Base-by-base conservation (phyloP, 257 asterid genomes). In the Eustoma russellianum region DNA sequence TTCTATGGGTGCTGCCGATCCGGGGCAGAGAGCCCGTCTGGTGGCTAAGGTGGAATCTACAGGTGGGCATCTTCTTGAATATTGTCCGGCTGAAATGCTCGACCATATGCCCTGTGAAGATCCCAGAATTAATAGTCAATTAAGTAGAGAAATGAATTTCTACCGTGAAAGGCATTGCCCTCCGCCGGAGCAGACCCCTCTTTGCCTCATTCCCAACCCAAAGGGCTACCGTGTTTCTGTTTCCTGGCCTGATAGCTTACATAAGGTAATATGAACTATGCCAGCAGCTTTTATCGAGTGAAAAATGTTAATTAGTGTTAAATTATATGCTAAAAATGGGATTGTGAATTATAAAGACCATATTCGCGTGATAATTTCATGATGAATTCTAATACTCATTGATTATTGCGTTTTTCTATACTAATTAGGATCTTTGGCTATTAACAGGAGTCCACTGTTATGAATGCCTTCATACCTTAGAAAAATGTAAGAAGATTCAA, bases 151-250 rank as follows among this genome's bases (percentile, higher is more conserved):
- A 46, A 92, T 92, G 99, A 92, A 92, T 64, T 92, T 17, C 52
- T 92, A 92, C n/a, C 74, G 99, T 76, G 98, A 92, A 66, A 83
- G 98, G 74, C 99, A 92, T 85, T 92, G 99, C 61, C 99, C 99
- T 4, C 63, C 55, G 9, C 73, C 83, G 38, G 79, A 83, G 69
- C 83, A 83, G 38, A 78, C 85, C 34, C 93, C 93, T 49, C 85
- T 92, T 33, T 92, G 99, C 64, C 83, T 92, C 91, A 79, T 88
- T 79, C 97, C 99, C 15, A 81, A 93, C 48, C 94, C 97, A 3
- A 53, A 68, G 16, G 99, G 95, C 40, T 92, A 92, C 61, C 77
- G 78, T 62, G 79, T 92, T 47, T 58, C 95, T 0, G 95, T 92
- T 53, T 86, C 74, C 57, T 92, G 99, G 97, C 99, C 97, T 17